A percentile compares a stretch with the other conserved stretches of the same genome.
Evolutionary conservation across 1,284 basidiomycete species (phyloP).

Genomic region (Xerocomus tenax): DNA sequence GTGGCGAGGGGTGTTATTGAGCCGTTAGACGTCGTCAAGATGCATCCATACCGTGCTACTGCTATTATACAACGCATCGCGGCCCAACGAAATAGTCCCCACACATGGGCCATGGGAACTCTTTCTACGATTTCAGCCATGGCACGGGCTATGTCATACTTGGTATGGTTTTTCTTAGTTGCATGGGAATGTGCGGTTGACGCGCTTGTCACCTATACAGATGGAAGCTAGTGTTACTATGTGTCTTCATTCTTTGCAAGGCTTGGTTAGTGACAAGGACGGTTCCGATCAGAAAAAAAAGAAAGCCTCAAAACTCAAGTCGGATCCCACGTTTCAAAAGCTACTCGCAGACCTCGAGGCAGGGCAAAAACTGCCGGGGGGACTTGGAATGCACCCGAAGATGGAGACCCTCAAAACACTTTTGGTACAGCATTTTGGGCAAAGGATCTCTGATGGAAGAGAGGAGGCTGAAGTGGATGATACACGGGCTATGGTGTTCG

Average conservation of each 20-base stretch:
- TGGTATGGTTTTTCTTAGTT: conserved; percentile 41
- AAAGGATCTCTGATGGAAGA: conserved; percentile 42
- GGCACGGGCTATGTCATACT: conserved; percentile 73
- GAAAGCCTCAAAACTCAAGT: conserved; percentile 39
- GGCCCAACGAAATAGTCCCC: conserved; percentile 36
- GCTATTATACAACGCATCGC: conserved; percentile 48
- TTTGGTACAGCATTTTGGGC: conserved; percentile 73
- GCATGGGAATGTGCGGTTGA: conserved; percentile 3
- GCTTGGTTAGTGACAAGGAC: conserved; percentile 34
- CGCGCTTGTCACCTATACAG: conserved; percentile 33
- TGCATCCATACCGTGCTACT: conserved; percentile 32
- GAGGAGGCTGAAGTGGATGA: conserved; percentile 28
- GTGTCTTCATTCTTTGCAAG: conserved; percentile 60
- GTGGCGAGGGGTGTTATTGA: conserved; percentile 27
- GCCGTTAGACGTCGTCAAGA: conserved; percentile 29
- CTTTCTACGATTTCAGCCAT: conserved; percentile 47
- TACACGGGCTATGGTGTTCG: conserved; percentile 94
- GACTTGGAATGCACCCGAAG: conserved; percentile 79
- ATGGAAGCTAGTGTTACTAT: conserved; percentile 75
- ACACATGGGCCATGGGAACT: conserved; percentile 36
- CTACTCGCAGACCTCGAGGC: conserved; percentile 57
- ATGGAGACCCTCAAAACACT: conserved; percentile 77
- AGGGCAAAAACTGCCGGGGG: conserved; percentile 38
- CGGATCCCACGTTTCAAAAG: conserved; percentile 52
- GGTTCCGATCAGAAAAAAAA: conserved; percentile 34